phyloP scores from a whole-genome alignment of 768 basidiomycete species.

The Lactarius evosmus region DNA sequence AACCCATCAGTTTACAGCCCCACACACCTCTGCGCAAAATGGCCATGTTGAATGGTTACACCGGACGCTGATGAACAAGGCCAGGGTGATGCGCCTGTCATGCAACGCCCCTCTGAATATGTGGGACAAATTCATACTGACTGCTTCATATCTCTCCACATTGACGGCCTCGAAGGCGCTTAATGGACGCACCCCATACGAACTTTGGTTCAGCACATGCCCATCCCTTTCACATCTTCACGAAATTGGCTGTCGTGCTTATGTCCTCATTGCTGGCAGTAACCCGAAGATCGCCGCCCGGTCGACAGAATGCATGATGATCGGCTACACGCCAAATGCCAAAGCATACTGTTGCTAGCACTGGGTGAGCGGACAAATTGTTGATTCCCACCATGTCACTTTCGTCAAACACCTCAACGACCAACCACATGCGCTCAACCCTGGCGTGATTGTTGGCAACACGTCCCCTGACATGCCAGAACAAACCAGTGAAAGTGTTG shows the following conservation, averaged over 20 bases:
- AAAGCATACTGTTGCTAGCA: constrained; percentile 7
- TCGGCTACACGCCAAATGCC: not conserved
- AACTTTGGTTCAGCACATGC: not conserved
- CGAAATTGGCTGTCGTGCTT: constrained; percentile 7
- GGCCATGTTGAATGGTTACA: constrained; percentile 5
- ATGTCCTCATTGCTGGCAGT: not conserved
- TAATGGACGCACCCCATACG: not conserved
- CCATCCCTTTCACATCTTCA: not conserved
- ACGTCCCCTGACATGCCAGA: no score
- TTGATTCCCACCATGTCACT: no score
- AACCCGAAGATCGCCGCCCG: not conserved
- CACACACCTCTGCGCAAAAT: constrained; percentile 10
- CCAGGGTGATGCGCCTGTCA: not conserved
- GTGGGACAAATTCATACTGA: constrained; percentile 5
- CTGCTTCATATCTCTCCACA: not conserved
- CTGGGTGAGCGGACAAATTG: no score
- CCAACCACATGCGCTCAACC: no score
- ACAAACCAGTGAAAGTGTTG: no score
- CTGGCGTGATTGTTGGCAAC: no score
- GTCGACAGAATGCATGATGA: not conserved
- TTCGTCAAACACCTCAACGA: no score
- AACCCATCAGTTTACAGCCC: constrained; percentile 3
- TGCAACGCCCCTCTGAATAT: not conserved
- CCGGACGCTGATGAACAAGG: not conserved
- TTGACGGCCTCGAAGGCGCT: constrained; percentile 25